phyloP scores from a whole-genome alignment of 1,284 basidiomycete genomes.

The Butyriboletus appendiculatus region DNA sequence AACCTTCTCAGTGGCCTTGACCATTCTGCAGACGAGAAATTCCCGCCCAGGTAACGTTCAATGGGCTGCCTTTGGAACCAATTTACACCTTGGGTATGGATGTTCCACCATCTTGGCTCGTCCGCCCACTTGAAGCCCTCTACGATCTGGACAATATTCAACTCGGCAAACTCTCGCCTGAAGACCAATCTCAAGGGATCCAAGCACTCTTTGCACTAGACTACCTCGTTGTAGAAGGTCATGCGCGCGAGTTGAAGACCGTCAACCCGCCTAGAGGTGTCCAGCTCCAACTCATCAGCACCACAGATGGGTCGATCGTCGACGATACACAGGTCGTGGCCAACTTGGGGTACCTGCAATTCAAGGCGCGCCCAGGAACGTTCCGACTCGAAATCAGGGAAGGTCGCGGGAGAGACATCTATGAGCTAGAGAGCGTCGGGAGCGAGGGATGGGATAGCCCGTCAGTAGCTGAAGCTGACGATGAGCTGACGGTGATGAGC shows the following conservation, averaged over 20 bases:
- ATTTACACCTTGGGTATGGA: conserved; percentile 94
- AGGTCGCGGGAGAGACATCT: conserved; percentile 83
- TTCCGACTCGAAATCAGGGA: conserved; percentile 83
- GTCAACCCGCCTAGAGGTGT: conserved; percentile 77
- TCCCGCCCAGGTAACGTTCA: conserved; percentile 51
- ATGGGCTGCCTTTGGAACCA: conserved; percentile 60
- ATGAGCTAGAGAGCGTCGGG: conserved; percentile 79
- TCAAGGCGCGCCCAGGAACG: conserved; percentile 89
- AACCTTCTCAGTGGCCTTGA: background rate
- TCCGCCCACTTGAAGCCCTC: conserved; percentile 83
- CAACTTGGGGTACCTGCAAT: conserved; percentile 96
- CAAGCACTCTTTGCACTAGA: conserved; percentile 87
- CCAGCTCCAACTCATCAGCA: conserved; percentile 72
- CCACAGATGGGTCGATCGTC: conserved; percentile 45
- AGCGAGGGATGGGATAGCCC: conserved; percentile 84
- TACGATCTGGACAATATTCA: conserved; percentile 98
- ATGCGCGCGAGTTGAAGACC: conserved; percentile 74
- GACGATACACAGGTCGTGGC: conserved; percentile 91
- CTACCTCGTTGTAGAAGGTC: conserved; percentile 91
- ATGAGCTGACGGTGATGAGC: conserved; percentile 76
- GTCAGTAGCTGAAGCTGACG: conserved; percentile 62
- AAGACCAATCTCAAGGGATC: conserved; percentile 59
- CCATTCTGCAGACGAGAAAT: conserved; percentile 49
- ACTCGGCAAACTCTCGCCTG: conserved; percentile 62
- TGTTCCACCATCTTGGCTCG: conserved; percentile 88